A percentile compares a stretch with the other conserved stretches of the same genome.
These are phyloP conservation scores for Dactylellina leptospora DNA, from an alignment of 2,329 filamentous ascomycete genomes.

Conservation along the genomic window DNA sequence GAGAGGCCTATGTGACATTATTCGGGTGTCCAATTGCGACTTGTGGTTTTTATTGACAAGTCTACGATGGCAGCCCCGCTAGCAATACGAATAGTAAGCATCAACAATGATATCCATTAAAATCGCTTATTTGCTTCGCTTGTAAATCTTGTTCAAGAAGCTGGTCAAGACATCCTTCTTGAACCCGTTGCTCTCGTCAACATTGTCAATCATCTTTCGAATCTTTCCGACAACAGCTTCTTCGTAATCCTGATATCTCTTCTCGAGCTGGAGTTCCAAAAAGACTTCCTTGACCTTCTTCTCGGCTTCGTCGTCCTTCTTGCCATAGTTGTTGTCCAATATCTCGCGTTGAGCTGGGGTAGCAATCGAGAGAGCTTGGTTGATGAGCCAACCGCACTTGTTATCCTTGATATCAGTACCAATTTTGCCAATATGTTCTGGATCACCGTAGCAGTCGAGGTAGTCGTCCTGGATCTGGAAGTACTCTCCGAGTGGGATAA, in stretches of 20 bases:
- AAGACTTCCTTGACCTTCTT: slow-evolving; percentile 87
- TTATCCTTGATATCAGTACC: slow-evolving; percentile 99
- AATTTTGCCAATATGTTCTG: slow-evolving; percentile 94
- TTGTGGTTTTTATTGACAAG: no score
- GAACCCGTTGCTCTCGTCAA: slow-evolving; percentile 87
- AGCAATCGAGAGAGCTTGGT: slow-evolving; percentile 83
- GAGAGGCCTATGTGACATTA: slow-evolving; percentile 28
- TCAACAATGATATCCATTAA: background rate
- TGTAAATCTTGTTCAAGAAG: slow-evolving; percentile 97
- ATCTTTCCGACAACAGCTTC: slow-evolving; percentile 85
- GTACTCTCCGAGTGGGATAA: slow-evolving; percentile 97
- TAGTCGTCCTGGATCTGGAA: slow-evolving; percentile 99
- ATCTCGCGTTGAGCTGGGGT: slow-evolving; percentile 85
- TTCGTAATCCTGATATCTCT: slow-evolving; percentile 87
- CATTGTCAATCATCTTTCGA: slow-evolving; percentile 74
- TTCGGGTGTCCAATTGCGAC: no score
- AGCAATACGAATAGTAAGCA: background rate
- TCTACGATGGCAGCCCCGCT: no score
- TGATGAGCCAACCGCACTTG: slow-evolving; percentile 99
- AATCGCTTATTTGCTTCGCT: slow-evolving; percentile 85
- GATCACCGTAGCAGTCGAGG: slow-evolving; percentile 95
- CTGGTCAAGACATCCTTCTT: slow-evolving; percentile 89
- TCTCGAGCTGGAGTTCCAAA: slow-evolving; percentile 82
- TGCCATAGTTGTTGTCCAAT: slow-evolving; percentile 91
- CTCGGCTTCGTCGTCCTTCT: slow-evolving; percentile 85